Base-by-base conservation (phyloP, 768 basidiomycete genomes). In the Amanita rubescens region DNA sequence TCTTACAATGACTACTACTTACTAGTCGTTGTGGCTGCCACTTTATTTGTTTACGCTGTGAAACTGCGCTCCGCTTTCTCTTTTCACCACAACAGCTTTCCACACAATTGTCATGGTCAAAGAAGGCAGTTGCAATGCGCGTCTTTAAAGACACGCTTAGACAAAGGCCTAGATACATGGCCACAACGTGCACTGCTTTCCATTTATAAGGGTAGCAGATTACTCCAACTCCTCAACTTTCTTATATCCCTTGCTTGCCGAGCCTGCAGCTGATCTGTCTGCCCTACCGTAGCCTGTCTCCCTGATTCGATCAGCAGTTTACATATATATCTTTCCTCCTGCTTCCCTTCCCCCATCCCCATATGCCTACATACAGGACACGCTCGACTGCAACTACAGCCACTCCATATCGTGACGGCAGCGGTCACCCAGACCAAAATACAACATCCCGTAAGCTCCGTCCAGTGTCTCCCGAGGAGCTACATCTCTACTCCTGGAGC, bases 381-480 rank as follows among this genome's bases (percentile, higher is more conserved):
- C 52, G 52, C n/a, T 42, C 51, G 6, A 30, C 51, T 33, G 25
- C 51, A 19, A 34, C 39, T 39, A 33, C 27, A 24, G 19, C 44
- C n/a, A 2, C 35, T 22, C 11, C 20, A 50, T 22, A 42, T 20
- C 46, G 30, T 30, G 32, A 34, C 37, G 37, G 3, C 27, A 30
- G 27, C 33, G 45, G 51, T 34, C 37, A 45, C 49, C 25, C 47
- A 39, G 27, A 55, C 32, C 34, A 38, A 20, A 42, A 33, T 43
- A 19, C 51, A 17, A 3, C 42, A 24, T 53, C 58, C 45, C 61
- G 62, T 53, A 65, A 62, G 52, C 58, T 69, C 49, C 68, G 65
- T 27, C 61, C 68, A 55, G 66, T 68, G 14, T 62, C 67, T 51
- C 68, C 67, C 15, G 70, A 68, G 45, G 71, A 70, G 60, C 60